Evolutionary conservation across 345 rosid genomes (phyloP).

Genomic region (Aurinia saxatilis): DNA sequence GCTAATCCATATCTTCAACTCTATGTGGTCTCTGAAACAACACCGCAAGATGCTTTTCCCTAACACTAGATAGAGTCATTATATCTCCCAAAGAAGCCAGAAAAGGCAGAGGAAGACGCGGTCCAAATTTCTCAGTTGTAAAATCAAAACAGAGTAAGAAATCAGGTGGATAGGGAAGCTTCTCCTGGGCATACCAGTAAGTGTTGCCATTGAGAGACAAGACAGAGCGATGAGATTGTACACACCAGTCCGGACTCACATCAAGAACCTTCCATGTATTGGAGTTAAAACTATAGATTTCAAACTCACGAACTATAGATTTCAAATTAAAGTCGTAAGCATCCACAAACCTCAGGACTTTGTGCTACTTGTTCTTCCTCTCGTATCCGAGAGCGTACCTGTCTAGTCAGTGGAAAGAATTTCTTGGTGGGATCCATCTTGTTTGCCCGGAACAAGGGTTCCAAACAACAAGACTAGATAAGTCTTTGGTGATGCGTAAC

Average conservation of each 20-base stretch:
- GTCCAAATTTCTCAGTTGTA: not conserved
- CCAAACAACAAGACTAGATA: not conserved
- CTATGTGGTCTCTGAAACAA: no score
- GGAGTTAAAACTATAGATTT: no score
- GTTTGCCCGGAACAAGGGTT: not conserved
- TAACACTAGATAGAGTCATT: not conserved
- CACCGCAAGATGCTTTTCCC: not conserved
- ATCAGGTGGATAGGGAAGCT: not conserved
- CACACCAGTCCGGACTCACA: no score
- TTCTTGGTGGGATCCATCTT: not conserved
- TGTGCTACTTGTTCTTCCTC: not conserved
- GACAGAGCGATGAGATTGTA: no score
- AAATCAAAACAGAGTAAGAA: not conserved
- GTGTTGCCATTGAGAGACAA: not conserved
- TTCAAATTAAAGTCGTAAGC: no score
- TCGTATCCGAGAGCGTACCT: not conserved
- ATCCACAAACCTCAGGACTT: not conserved
- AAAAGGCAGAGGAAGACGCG: not conserved
- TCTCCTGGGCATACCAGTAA: not conserved
- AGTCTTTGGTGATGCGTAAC: not conserved
- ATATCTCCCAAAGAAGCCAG: fast-evolving
- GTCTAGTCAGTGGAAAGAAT: no score
- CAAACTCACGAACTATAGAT: no score
- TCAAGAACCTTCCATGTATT: no score
- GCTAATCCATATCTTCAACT: no score